A percentile compares a stretch with the other conserved stretches of the same genome.
phyloP scores from a whole-genome alignment of 2,329 filamentous ascomycete species.

The Colletotrichum orbiculare region DNA sequence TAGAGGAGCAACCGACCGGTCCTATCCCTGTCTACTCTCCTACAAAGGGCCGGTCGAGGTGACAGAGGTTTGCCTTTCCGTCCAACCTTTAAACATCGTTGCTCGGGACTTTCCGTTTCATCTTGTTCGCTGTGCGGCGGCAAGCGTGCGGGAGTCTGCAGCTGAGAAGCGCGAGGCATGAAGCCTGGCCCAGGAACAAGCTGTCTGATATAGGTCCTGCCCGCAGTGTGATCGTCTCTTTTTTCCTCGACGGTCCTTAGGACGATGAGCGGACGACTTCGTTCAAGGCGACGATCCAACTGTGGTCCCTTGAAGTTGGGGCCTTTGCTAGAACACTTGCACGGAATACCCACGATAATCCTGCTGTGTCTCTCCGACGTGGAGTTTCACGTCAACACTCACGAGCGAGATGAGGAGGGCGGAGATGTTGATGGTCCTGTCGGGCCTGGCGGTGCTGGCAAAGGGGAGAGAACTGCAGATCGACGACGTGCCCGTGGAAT shows the following conservation, averaged over 20 bases:
- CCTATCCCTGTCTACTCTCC: neutral
- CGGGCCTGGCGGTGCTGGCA: conserved; percentile 44
- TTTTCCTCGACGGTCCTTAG: neutral
- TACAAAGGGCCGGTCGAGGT: neutral
- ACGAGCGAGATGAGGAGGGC: conserved; percentile 42
- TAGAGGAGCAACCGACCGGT: neutral
- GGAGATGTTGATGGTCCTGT: conserved; percentile 42
- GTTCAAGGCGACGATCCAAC: neutral
- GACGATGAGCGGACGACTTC: conserved; percentile 25
- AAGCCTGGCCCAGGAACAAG: neutral
- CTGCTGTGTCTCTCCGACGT: too few species aligned
- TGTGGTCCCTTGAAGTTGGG: neutral
- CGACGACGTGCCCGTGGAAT: conserved; percentile 51
- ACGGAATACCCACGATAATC: neutral
- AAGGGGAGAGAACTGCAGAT: conserved; percentile 46
- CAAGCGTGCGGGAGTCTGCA: conserved; percentile 1
- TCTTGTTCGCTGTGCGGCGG: conserved; percentile 8
- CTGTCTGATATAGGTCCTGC: conserved; percentile 29
- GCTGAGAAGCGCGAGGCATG: neutral
- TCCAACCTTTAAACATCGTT: conserved; percentile 19
- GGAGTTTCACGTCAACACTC: too few species aligned
- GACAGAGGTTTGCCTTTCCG: conserved; percentile 16
- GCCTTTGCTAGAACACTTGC: neutral
- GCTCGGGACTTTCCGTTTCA: conserved; percentile 18
- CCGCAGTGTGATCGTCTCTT: conserved; percentile 1